Evolutionary conservation across 148 eudicot species (phyloP).

Genomic region (Tetragonia tetragonoides): DNA sequence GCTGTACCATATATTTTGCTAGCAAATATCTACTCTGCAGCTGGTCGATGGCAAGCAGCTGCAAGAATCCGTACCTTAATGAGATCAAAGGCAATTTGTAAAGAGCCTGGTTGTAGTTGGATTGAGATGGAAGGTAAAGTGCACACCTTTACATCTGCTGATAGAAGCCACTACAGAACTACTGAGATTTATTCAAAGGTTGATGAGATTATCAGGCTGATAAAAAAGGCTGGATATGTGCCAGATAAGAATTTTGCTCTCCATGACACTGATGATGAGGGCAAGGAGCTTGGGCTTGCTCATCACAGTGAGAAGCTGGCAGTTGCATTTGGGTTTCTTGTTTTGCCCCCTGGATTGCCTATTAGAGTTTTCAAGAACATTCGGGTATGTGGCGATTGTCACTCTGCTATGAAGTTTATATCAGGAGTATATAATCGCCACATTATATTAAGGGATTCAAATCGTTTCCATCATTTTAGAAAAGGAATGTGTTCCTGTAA

Average conservation of each 20-base stretch:
- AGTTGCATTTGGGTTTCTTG: slow-evolving; percentile 70
- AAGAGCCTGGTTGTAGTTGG: slow-evolving; percentile 77
- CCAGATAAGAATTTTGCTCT: slow-evolving; percentile 62
- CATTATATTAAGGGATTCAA: slow-evolving; percentile 59
- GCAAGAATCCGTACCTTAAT: slow-evolving; percentile 50
- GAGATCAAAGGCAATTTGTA: slow-evolving; percentile 52
- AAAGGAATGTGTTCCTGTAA: slow-evolving; percentile 57
- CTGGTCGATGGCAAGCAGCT: slow-evolving; percentile 57
- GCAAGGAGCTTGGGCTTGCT: slow-evolving; percentile 56
- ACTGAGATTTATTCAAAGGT: slow-evolving; percentile 48
- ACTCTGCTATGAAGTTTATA: slow-evolving; percentile 61
- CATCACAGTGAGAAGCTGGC: slow-evolving; percentile 86
- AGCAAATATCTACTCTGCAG: slow-evolving; percentile 58
- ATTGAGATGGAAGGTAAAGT: slow-evolving; percentile 57
- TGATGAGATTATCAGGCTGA: slow-evolving; percentile 47
- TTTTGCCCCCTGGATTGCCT: slow-evolving; percentile 46
- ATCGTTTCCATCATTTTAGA: slow-evolving; percentile 63
- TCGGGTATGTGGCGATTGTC: slow-evolving; percentile 82
- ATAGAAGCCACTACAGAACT: slow-evolving; percentile 44
- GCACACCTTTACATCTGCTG: slow-evolving; percentile 57
- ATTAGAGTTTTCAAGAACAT: slow-evolving; percentile 69
- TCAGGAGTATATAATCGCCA: slow-evolving; percentile 45
- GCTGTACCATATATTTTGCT: slow-evolving; percentile 62
- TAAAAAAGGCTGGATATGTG: slow-evolving; percentile 61
- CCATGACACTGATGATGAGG: slow-evolving; percentile 63